Conservation (phyloP, 106 monocot genomes). For the Apostasia ramifera region DNA sequence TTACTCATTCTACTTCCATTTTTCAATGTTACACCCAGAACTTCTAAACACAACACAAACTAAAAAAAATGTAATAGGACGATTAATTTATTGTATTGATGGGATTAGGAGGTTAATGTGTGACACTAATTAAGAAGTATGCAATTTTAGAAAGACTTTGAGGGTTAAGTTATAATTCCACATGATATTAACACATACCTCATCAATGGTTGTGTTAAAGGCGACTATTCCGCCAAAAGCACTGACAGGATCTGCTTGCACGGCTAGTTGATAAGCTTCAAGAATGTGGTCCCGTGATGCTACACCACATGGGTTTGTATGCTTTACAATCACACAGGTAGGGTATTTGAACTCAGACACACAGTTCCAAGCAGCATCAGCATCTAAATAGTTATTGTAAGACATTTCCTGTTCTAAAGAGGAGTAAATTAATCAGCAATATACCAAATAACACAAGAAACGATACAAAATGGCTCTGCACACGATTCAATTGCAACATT, state of each 20-base stretch:
- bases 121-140: too few species aligned
- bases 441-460: too few species aligned
- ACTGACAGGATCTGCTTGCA: slow-evolving; percentile 90
- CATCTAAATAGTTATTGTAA: slow-evolving; percentile 97
- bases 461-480: too few species aligned
- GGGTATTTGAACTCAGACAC: slow-evolving; percentile 86
- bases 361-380: slow-evolving; percentile 99
- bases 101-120: too few species aligned
- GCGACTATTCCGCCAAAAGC: slow-evolving; percentile 99
- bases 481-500: too few species aligned
- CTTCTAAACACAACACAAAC: too few species aligned
- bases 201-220: slow-evolving; percentile 80
- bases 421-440: neutral
- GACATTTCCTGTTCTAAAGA: slow-evolving; percentile 77
- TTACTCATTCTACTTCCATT: too few species aligned
- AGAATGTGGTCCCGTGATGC: slow-evolving; percentile 60
- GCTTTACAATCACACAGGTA: slow-evolving; percentile 97
- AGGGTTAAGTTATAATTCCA: neutral
- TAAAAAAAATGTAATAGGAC: too few species aligned
- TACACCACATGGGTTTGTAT: slow-evolving; percentile 89
- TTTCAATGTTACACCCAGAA: too few species aligned
- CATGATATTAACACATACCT: slow-evolving; percentile 28
- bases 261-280: slow-evolving; percentile 90
- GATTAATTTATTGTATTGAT: too few species aligned
- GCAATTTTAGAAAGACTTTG: too few species aligned